These are phyloP conservation scores for Phialocephala subalpina DNA, from an alignment of 2,329 filamentous ascomycete species.

Conservation along the genomic window DNA sequence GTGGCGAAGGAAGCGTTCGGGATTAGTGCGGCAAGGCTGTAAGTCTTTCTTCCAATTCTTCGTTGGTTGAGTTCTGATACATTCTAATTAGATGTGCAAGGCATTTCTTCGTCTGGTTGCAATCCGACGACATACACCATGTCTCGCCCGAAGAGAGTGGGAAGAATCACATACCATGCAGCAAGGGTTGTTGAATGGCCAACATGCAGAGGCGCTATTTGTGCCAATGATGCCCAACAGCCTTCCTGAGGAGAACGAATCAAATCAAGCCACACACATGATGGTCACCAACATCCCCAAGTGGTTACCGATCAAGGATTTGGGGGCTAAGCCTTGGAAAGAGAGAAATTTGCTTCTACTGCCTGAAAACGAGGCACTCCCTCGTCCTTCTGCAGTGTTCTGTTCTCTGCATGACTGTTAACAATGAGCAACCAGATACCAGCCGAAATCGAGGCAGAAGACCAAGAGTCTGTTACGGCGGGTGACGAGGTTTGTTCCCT, in stretches of 20 bases:
- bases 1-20: no score
- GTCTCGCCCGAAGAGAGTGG: no score
- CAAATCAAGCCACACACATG: not conserved
- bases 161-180: no score
- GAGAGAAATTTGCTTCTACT: not conserved
- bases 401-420: not conserved
- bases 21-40: no score
- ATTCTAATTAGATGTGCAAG: no score
- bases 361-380: not conserved
- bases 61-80: no score
- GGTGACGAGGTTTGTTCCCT: not conserved
- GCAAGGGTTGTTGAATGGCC: no score
- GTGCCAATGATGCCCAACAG: constrained; percentile 1
- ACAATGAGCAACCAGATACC: not conserved
- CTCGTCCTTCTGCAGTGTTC: not conserved
- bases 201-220: no score
- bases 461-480: not conserved
- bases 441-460: not conserved
- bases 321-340: not conserved
- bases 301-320: constrained; percentile 1
- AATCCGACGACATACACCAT: no score
- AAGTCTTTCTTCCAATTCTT: no score
- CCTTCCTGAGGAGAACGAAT: not conserved
- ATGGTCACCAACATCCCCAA: not conserved
- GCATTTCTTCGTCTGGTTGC: no score